These are phyloP conservation scores for Colletotrichum magnum DNA, from an alignment of 2,329 filamentous ascomycete genomes.

Conservation along the genomic window DNA sequence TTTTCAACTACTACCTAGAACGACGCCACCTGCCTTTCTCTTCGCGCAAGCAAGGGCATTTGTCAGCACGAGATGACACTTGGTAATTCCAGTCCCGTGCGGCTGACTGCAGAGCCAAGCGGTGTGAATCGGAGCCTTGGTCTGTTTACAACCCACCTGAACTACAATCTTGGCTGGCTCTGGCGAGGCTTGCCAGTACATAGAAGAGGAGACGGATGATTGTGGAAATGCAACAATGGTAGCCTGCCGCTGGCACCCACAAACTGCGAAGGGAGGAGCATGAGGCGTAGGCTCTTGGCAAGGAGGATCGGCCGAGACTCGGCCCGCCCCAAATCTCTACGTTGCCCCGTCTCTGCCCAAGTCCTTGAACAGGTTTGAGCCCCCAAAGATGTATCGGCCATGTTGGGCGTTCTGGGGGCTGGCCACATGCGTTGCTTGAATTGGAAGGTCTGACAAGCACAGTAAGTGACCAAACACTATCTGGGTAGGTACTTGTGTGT, in stretches of 20 bases:
- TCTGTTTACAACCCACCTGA: background rate
- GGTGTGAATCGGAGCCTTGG: background rate
- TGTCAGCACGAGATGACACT: background rate
- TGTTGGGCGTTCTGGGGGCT: background rate
- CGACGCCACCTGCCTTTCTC: background rate
- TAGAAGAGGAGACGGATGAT: background rate
- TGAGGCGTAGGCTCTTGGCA: background rate
- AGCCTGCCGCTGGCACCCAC: background rate
- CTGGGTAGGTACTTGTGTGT: background rate
- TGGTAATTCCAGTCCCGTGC: background rate
- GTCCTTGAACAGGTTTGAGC: background rate
- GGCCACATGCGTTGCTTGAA: background rate
- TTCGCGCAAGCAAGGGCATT: background rate
- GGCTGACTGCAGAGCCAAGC: background rate
- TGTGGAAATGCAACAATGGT: background rate
- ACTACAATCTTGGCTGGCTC: background rate
- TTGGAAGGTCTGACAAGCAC: background rate
- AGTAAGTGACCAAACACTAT: background rate
- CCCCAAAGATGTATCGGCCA: background rate
- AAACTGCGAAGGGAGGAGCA: background rate
- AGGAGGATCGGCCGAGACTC: background rate
- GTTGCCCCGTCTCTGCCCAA: background rate
- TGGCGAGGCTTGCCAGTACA: background rate
- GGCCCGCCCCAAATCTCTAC: background rate
- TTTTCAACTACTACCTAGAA: background rate